Evolutionary conservation across 345 rosid genomes (phyloP), one percentile per base, ranked within the genome.

Genomic region (Jatropha curcas): DNA sequence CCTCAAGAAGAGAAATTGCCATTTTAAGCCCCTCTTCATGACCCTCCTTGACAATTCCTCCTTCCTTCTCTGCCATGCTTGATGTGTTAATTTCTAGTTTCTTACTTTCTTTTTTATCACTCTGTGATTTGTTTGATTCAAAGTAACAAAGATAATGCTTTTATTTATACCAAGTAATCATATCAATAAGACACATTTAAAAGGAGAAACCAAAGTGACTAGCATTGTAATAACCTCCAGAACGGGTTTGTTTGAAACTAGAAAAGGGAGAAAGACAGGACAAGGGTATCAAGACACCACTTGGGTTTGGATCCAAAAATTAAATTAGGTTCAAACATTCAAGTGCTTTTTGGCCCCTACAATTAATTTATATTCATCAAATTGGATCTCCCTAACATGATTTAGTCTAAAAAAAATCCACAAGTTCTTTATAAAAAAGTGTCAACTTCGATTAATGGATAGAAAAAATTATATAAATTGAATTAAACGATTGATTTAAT

Each of bases 41-140:
- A 9, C 88, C 86, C 48, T 57, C 77, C 77, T 79, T 66, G 20
- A 84, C 79, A 24, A 77, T 20, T 33, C 80, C 86, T 73, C 85
- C 90, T 65, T 82, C 86, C 86, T 73, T 86, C 76, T 79, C 82
- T 50, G 82, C 84, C 90, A 86, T 84, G 33, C 24, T 24, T 61
- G 67, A 24, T 70, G 68, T 68, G 37, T n/a, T n/a, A n/a, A n/a
- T 51, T 67, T 25, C 43, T 3, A 17, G n/a, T 14, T 45, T 63
- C 48, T 35, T 6, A 7, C 2, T 35, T 35, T 35, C 7, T 39
- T 39, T 2, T 0, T 0, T 7, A 41, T 9, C 3, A 41, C 45
- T 41, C 11, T 1, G 12, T 41, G 45, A 41, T 41, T 41, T 41
- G 45, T 41, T 41, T 41, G 45, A 41, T 2, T 41, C 12, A 41